phyloP scores from a whole-genome alignment of 129 eudicot genomes.

The Tagetes patula region DNA sequence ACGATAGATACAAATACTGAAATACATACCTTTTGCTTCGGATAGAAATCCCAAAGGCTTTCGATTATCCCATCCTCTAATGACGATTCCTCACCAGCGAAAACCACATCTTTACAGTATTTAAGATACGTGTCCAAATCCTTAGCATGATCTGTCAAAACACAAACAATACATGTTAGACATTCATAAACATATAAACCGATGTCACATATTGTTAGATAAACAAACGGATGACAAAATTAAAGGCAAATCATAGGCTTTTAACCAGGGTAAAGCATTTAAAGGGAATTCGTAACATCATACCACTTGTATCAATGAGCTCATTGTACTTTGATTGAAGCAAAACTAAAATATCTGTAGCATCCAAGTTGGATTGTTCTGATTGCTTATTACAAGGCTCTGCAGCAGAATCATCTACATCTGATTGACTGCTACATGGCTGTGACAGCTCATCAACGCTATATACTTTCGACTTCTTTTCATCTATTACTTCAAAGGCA shows the following conservation, averaged over 20 bases:
- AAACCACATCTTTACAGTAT: constrained; percentile 61
- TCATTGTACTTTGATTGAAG: constrained; percentile 53
- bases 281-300: not conserved
- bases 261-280: not conserved
- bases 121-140: constrained; percentile 62
- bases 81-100: constrained; percentile 55
- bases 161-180: constrained; percentile 14
- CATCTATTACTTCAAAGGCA: constrained; percentile 23
- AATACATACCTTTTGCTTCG: constrained; percentile 38
- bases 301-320: constrained; percentile 52
- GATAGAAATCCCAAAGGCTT: constrained; percentile 32
- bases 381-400: constrained; percentile 10
- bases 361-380: constrained; percentile 18
- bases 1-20: not conserved
- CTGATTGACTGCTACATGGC: not conserved
- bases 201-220: not conserved
- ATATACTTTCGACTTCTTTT: constrained; percentile 14
- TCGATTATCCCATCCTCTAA: constrained; percentile 49
- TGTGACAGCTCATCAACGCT: constrained; percentile 25
- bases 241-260: not conserved
- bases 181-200: not conserved
- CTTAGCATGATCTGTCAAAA: constrained; percentile 46
- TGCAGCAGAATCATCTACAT: not conserved
- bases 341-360: constrained; percentile 41
- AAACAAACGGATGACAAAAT: not conserved